Evolutionary conservation across 768 basidiomycete genomes (phyloP).

Genomic region (Lactifluus subvellereus): DNA sequence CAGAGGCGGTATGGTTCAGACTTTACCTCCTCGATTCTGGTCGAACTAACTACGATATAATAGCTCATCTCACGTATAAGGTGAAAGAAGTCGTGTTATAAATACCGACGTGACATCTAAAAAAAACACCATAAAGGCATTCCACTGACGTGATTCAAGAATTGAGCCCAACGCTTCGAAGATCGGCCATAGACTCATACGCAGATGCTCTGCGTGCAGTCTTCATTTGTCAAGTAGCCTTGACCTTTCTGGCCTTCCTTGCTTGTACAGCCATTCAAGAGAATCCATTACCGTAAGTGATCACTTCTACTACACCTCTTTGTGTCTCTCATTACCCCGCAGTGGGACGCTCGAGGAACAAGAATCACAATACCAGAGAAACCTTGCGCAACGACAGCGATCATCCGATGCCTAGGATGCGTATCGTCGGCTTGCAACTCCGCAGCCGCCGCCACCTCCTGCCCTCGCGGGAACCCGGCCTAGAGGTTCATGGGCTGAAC

Average conservation of each 20-base stretch:
- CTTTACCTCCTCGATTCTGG: constrained; percentile 13
- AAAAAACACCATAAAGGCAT: constrained; percentile 40
- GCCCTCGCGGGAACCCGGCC: background rate
- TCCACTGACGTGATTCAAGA: constrained; percentile 65
- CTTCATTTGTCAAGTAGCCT: constrained; percentile 71
- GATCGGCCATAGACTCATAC: constrained; percentile 71
- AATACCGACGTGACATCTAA: constrained; percentile 6
- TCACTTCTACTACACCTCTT: background rate
- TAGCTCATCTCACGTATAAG: constrained; percentile 72
- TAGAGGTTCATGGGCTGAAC: background rate
- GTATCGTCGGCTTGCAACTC: background rate
- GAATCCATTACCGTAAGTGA: constrained; percentile 49
- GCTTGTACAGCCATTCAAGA: constrained; percentile 73
- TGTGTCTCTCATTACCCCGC: background rate
- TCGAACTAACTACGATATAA: constrained; percentile 21
- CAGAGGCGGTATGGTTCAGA: constrained; percentile 54
- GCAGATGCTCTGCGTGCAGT: constrained; percentile 73
- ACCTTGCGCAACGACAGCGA: constrained; percentile 6
- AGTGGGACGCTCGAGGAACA: constrained; percentile 63
- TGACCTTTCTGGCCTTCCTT: constrained; percentile 62
- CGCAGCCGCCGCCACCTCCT: background rate
- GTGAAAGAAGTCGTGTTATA: constrained; percentile 31
- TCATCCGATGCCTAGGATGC: constrained; percentile 9
- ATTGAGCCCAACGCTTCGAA: constrained; percentile 47
- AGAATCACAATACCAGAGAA: constrained; percentile 44